A percentile compares a stretch with the other conserved stretches of the same genome.
phyloP scores from a whole-genome alignment of 225 moss, liverwort and hornwort species.

The Physcomitrium patens region DNA sequence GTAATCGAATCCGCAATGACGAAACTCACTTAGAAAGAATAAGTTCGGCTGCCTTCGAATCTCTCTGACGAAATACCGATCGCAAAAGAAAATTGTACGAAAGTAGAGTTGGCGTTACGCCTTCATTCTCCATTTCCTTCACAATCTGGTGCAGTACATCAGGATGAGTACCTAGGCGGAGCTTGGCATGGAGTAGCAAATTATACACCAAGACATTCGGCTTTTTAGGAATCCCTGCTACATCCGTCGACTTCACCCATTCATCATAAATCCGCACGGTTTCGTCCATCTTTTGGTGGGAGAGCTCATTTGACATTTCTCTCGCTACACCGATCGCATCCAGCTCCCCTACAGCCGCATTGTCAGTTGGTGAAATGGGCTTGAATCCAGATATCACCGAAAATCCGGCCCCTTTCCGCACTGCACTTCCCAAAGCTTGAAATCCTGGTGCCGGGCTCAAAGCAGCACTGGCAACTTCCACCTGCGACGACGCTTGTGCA shows the following conservation, averaged over 20 bases:
- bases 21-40: constrained; percentile 63
- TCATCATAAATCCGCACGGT: constrained; percentile 83
- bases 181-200: constrained; percentile 83
- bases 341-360: constrained; percentile 44
- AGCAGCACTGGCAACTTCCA: constrained; percentile 55
- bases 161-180: constrained; percentile 70
- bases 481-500: constrained; percentile 48
- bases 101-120: constrained; percentile 66
- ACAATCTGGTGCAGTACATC: constrained; percentile 61
- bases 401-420: constrained; percentile 54
- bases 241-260: constrained; percentile 75
- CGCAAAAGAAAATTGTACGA: constrained; percentile 86
- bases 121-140: constrained; percentile 73
- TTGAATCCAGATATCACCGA: constrained; percentile 54
- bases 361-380: constrained; percentile 32
- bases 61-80: constrained; percentile 71
- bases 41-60: constrained; percentile 72
- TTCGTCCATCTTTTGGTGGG: constrained; percentile 78
- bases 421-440: constrained; percentile 42
- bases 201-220: constrained; percentile 74
- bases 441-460: constrained; percentile 56
- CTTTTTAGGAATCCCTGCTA: constrained; percentile 62
- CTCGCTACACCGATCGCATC: constrained; percentile 57
- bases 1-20: background rate
- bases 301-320: constrained; percentile 76